Evolutionary conservation across 1,139 yeast species (phyloP), one percentile per base, ranked within the genome.

Genomic region (Arxiozyma heterogenica): DNA sequence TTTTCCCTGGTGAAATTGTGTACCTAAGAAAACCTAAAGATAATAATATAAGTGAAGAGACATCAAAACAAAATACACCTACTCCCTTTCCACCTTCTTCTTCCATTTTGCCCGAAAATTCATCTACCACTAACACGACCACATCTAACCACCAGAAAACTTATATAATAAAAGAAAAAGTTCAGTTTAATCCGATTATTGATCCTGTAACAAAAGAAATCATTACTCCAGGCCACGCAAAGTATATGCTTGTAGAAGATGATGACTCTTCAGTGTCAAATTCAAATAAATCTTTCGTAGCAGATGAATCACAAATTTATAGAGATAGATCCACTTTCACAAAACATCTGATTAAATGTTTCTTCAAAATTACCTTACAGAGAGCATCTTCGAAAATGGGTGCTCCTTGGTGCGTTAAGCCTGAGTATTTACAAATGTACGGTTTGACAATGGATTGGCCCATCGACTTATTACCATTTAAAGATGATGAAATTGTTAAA

Each of bases 321-420:
- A 77, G 98, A 60, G 97, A 93, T 64, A 76, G 98, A 57, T 85
- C 86, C 58, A 80, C 85, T 55, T 91, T 90, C 71, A 91, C 97
- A 9, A 93, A 93, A 68, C 85, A 93, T 80, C 78, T 87, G 56
- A 85, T 93, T 45, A 86, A 91, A 68, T 87, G 96, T 0, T 93
- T 93, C 63, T 81, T 93, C 64, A 91, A 91, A 65, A 79, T 90
- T 62, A 83, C 96, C 6, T 82, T 93, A 62, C 78, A 88, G 4
- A 79, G 96, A 61, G 70, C 71, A 8, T 88, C 93, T 4, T 79
- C 84, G 55, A 86, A 86, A 75, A 78, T 85, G 47, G 97, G 98
- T 1, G 95, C 98, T 2, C 98, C 98, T 1, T 93, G 98, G 98
- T 83, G 93, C 21, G 95, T 93, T n/a, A 86, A 86, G 66, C 82